Conservation (phyloP, 164 flowering plant species). For the Sedum album region DNA sequence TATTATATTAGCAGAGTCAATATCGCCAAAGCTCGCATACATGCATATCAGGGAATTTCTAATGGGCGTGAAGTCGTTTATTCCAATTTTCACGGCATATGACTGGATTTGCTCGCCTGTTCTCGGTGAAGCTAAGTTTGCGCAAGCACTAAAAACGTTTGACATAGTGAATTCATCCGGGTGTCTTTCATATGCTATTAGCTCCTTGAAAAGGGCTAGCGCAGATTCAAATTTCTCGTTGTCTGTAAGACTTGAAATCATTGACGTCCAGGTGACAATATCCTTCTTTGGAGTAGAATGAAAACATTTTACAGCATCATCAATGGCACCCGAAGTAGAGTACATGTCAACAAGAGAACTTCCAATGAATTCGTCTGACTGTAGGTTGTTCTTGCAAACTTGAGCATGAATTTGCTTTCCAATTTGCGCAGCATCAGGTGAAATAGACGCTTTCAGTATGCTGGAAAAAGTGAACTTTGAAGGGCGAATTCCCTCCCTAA, state of each 20-base stretch:
- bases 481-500: slow-evolving; percentile 32
- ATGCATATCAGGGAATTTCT: slow-evolving; percentile 46
- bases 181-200: slow-evolving; percentile 26
- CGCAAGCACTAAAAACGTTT: slow-evolving; percentile 41
- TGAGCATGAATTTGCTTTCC: slow-evolving; percentile 63
- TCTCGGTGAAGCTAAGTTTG: slow-evolving; percentile 33
- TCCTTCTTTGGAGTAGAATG: slow-evolving; percentile 32
- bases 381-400: slow-evolving; percentile 34
- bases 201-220: slow-evolving; percentile 24
- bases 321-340: slow-evolving; percentile 20
- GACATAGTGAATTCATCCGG: slow-evolving; percentile 49
- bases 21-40: slow-evolving; percentile 54
- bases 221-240: slow-evolving; percentile 39
- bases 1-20: slow-evolving; percentile 33
- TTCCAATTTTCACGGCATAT: slow-evolving; percentile 35
- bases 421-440: slow-evolving; percentile 22
- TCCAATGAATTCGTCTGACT: slow-evolving; percentile 6
- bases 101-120: slow-evolving; percentile 52
- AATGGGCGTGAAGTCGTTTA: slow-evolving; percentile 20
- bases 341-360: slow-evolving; percentile 37
- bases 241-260: slow-evolving; percentile 34
- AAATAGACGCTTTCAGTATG: slow-evolving; percentile 40
- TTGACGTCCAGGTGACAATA: slow-evolving; percentile 33
- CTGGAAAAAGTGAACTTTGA: slow-evolving; percentile 46
- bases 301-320: slow-evolving; percentile 40